Evolutionary conservation across 1,284 basidiomycete species (phyloP), one percentile per base, ranked within the genome.

Genomic region (Apiotrichum gracile): DNA sequence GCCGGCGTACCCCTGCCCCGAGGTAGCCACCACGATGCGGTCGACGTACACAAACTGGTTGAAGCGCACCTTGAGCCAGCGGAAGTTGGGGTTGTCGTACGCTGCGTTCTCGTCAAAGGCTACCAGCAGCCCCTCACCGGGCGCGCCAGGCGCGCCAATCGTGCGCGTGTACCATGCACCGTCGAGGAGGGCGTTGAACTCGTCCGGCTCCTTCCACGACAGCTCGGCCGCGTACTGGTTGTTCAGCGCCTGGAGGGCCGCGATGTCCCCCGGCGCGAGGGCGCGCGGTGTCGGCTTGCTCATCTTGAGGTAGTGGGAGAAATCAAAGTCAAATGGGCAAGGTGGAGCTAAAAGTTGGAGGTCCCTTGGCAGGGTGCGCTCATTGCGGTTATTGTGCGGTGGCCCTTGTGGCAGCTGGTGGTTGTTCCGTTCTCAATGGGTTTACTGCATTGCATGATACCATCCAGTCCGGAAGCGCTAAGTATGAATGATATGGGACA

Each of bases 11-110:
- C 54, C 54, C 17, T 29, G 16, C 13, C 54, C 54, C 6, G 10
- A 24, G 2, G 26, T 38, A 5, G 35, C 50, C 21, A 34, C 35
- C 34, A 55, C 54, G 12, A 55, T 41, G 50, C 54, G 54, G 38
- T 56, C 54, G 26, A 56, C 45, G 47, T 56, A 56, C 12, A 56
- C 42, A n/a, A 56, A 56, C n/a, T 25, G 6, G 31, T 34, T n/a
- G 26, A 25, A 49, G 22, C 33, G 46, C 7, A 37, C 29, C 42
- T 40, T 42, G 47, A 48, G 42, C 54, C 54, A 56, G 31, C 25
- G 22, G 24, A 56, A 52, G 50, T 56, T 56, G 26, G 34, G 42
- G 24, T 56, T 56, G 37, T 49, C 47, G 50, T 56, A 56, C 5
- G 29, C 16, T 14, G 49, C 46, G 12, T 29, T 22, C 8, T 52